Base-by-base conservation (phyloP, 352 stramenopile genomes). In the Paralagenidium karlingii region DNA sequence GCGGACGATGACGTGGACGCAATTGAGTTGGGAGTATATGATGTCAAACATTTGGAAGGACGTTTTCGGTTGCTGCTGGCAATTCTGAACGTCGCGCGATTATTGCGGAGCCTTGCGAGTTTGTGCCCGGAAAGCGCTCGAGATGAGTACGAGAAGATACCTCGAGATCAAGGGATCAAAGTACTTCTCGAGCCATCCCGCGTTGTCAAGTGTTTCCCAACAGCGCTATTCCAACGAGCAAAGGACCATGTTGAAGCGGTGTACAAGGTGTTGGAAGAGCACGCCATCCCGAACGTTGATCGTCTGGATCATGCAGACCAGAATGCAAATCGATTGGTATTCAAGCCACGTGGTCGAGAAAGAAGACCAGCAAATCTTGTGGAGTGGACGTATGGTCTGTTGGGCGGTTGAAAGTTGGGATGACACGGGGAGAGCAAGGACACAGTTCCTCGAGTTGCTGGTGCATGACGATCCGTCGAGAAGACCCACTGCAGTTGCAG, bases 31-130 rank as follows among this genome's bases (percentile, higher is more conserved):
- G 34, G 31, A 43, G 34, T 25, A 43, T 43, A 42, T 26, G 43
- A 43, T 34, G 33, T 43, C 2, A 32, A 43, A 37, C 32, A 49
- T 43, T 18, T 49, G 22, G 34, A 49, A 49, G 43, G 43, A 43
- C 43, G 43, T n/a, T n/a, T 47, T 47, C 20, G 19, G 38, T 57
- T 51, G 43, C 27, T 58, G 28, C 34, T 62, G 40, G 48, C 45
- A 52, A 52, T 58, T 41, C 31, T 62, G 31, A 62, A 55, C 32
- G 26, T 55, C 20, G 43, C 40, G 31, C 53, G 48, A 39, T 44
- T 60, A 25, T 46, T 60, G 32, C 40, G 33, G 18, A 51, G 53
- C 31, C 34, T 61, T 57, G 39, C 52, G 7, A 49, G 37, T 51
- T 41, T 51, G 44, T 62, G 48, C 24, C 48, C 53, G 29, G 41